Conservation (phyloP, 2,329 filamentous ascomycete genomes). For the Cercospora sp. region DNA sequence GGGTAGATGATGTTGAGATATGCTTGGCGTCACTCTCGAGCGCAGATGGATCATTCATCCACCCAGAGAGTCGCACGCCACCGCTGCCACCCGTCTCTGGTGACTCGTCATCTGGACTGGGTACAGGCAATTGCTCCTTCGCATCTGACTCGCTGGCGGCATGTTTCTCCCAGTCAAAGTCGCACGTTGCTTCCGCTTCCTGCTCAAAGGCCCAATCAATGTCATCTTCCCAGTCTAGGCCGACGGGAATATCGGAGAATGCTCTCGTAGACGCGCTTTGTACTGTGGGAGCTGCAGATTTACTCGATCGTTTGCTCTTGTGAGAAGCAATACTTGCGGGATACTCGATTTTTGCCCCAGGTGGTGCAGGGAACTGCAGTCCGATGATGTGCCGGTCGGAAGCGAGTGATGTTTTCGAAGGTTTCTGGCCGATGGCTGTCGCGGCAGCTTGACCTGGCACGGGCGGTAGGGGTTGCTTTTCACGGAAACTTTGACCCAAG, state of each 20-base stretch:
- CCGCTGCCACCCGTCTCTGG: slow-evolving; percentile 21
- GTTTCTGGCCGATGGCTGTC: slow-evolving; percentile 11
- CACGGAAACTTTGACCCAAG: slow-evolving; percentile 19
- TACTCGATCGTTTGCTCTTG: slow-evolving; percentile 22
- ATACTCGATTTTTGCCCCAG: slow-evolving; percentile 7
- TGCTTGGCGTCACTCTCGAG: slow-evolving; percentile 11
- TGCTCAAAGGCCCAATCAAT: slow-evolving; percentile 64
- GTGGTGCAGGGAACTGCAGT: slow-evolving; percentile 18
- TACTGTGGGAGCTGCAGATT: slow-evolving; percentile 14
- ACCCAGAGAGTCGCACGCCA: slow-evolving; percentile 26
- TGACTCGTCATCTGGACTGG: slow-evolving; percentile 19
- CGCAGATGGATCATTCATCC: slow-evolving; percentile 23
- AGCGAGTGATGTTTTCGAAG: slow-evolving; percentile 16
- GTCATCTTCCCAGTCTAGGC: slow-evolving; percentile 60
- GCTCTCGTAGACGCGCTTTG: slow-evolving; percentile 18
- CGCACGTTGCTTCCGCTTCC: slow-evolving; percentile 60
- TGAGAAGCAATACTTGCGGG: slow-evolving; percentile 14
- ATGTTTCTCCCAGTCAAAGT: slow-evolving; percentile 57
- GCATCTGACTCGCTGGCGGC: background rate
- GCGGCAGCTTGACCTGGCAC: slow-evolving; percentile 14
- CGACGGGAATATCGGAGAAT: slow-evolving; percentile 33
- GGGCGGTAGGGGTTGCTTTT: slow-evolving; percentile 21
- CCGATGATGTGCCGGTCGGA: slow-evolving; percentile 14
- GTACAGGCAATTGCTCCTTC: slow-evolving; percentile 16
- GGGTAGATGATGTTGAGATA: background rate